A percentile compares a stretch with the other conserved stretches of the same genome.
phyloP scores from a whole-genome alignment of 176 grass and related monocot genomes.

The Triticum urartu region DNA sequence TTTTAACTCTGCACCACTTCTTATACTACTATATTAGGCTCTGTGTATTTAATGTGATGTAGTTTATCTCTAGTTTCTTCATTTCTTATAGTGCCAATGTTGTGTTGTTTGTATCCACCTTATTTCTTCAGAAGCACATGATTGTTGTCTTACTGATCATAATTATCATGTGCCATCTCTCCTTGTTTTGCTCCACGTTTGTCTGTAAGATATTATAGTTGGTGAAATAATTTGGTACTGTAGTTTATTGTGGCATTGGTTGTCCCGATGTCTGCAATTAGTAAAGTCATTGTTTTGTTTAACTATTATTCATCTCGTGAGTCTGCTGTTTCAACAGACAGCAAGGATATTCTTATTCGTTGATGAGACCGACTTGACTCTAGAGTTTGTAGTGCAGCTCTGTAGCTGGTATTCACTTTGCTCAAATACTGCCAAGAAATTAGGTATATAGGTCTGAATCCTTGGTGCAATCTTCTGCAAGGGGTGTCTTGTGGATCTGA shows the following conservation, averaged over 20 bases:
- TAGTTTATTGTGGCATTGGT: slow-evolving; percentile 30
- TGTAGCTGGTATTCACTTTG: slow-evolving; percentile 6
- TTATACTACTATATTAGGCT: neutral
- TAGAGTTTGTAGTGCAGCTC: slow-evolving; percentile 9
- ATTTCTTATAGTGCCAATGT: neutral
- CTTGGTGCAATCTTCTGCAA: neutral
- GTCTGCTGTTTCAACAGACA: slow-evolving; percentile 39
- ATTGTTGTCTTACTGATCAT: neutral
- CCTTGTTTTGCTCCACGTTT: slow-evolving; percentile 25
- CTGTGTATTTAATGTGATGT: neutral
- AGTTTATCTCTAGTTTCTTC: slow-evolving; percentile 13
- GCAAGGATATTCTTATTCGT: slow-evolving; percentile 33
- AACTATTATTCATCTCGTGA: slow-evolving; percentile 22
- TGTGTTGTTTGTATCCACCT: neutral
- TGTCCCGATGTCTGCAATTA: slow-evolving; percentile 21
- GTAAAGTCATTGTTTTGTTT: slow-evolving; percentile 21
- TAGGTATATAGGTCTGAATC: slow-evolving; percentile 14
- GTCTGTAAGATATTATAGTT: slow-evolving; percentile 20
- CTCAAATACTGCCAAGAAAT: slow-evolving; percentile 37
- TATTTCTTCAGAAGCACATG: slow-evolving; percentile 3
- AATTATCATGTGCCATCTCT: slow-evolving; percentile 23
- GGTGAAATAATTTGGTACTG: slow-evolving; percentile 21
- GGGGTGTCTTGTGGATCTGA: neutral
- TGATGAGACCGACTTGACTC: slow-evolving; percentile 26
- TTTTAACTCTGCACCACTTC: neutral